Evolutionary conservation across 2,329 filamentous ascomycete species (phyloP), one percentile per base, ranked within the genome.

Genomic region (Talaromyces sp.): DNA sequence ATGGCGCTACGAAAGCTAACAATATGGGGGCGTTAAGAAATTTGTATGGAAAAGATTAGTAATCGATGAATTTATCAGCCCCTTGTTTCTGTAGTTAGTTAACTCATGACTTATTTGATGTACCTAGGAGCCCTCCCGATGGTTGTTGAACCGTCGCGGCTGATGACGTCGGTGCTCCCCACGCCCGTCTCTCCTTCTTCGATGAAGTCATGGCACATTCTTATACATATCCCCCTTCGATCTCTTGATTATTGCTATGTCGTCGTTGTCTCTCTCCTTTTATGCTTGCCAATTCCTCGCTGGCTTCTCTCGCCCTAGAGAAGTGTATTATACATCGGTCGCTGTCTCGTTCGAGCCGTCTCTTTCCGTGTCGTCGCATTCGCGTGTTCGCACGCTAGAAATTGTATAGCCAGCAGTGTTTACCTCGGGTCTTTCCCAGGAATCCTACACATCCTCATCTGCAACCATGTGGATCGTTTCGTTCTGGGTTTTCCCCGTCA

Each of bases 401-500:
- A 17, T 11, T n/a, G 27, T 36, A 17, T 15, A 34, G 29, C 51
- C 29, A 22, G 10, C 53, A 25, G 17, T 27, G n/a, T 19, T n/a
- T n/a, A 31, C 5, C 22, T 43, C 25, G 29, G 15, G n/a, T 34
- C 40, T 3, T 7, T 13, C 8, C 8, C 17, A n/a, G n/a, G 2
- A 19, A 3, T 5, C n/a, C 27, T 6, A 38, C 1, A 56, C 19
- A n/a, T 19, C 2, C 34, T 10, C 40, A 22, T 25, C 27, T 22
- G 27, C 51, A 58, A 75, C 67, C 49, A 81, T 81, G 79, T 80
- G 79, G 79, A 73, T 80, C 38, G 68, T 81, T 56, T 82, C 80
- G 34, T 80, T 80, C 66, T 82, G 79, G 86, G 74, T 87, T 34
- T 81, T 89, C 34, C 87, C 87, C 29, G 75, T 88, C 59, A 82